Evolutionary conservation across 1,284 basidiomycete genomes (phyloP).

Genomic region (Somion occarium): DNA sequence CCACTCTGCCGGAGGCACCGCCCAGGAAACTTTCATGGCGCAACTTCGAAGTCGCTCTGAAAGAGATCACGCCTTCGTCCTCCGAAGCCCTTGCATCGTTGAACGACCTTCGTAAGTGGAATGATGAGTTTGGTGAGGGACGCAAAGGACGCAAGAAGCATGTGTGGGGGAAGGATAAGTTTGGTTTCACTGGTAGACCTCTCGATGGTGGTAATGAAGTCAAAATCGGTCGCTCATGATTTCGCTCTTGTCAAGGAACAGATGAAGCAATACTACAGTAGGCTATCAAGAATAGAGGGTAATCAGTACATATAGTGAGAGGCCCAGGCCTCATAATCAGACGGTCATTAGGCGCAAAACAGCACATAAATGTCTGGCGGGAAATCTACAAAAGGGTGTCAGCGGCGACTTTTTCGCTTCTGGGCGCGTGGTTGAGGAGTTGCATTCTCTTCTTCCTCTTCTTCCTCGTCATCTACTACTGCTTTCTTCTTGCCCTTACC

Average conservation of each 20-base stretch:
- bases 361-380: background rate
- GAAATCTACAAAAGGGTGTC: background rate
- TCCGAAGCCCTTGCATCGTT: conserved; percentile 79
- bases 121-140: conserved; percentile 88
- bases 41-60: conserved; percentile 79
- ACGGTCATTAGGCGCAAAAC: too few relatives aligned
- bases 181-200: conserved; percentile 51
- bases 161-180: conserved; percentile 71
- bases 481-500: conserved; percentile 29
- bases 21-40: conserved; percentile 47
- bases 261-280: conserved; percentile 2
- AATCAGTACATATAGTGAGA: conserved; percentile 1
- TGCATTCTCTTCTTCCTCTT: conserved; percentile 28
- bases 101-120: conserved; percentile 84
- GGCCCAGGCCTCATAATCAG: background rate
- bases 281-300: conserved; percentile 6
- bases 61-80: conserved; percentile 82
- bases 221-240: conserved; percentile 27
- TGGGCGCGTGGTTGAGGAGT: conserved; percentile 20
- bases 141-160: conserved; percentile 54
- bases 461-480: conserved; percentile 30
- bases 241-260: background rate
- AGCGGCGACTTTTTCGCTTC: conserved; percentile 17
- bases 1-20: conserved; percentile 7
- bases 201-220: conserved; percentile 35